These are phyloP conservation scores for Cladorrhinum sp. DNA, from an alignment of 2,329 filamentous ascomycete species.

Conservation along the genomic window DNA sequence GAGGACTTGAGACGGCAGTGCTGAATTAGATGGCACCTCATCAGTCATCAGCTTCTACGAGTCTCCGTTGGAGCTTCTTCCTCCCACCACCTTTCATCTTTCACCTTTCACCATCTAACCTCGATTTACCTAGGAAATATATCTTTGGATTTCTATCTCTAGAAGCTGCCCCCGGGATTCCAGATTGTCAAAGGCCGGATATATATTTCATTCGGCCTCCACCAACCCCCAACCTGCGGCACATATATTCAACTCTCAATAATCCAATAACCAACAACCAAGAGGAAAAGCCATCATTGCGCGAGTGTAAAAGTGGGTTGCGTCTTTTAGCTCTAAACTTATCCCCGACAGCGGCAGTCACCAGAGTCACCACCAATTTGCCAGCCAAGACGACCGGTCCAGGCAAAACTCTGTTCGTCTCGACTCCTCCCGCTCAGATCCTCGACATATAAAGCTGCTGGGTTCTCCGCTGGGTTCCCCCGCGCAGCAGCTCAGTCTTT, in stretches of 20 bases:
- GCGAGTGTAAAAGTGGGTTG: conserved; percentile 18
- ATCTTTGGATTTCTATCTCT: not conserved
- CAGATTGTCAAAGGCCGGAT: not conserved
- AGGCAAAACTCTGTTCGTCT: conserved; percentile 17
- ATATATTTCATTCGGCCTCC: not conserved
- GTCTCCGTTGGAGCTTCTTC: not conserved
- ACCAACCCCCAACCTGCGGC: not conserved
- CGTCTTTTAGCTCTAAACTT: conserved; percentile 17
- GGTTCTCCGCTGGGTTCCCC: conserved; percentile 1
- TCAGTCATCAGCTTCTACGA: not conserved
- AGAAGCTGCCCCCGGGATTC: not conserved
- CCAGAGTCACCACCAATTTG: not conserved
- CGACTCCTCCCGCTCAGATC: not conserved
- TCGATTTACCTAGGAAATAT: not conserved
- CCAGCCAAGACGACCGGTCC: conserved; percentile 10
- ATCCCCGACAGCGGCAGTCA: conserved; percentile 21
- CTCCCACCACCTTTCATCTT: not conserved
- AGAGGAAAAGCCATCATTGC: conserved; percentile 14
- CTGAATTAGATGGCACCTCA: not conserved
- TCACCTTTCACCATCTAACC: not conserved
- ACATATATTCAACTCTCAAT: not conserved
- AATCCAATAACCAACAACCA: not conserved
- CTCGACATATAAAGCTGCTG: not conserved
- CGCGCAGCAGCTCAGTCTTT: conserved; percentile 13
- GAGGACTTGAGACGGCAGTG: not conserved